Base-by-base conservation (phyloP, 129 eudicot species). In the Cynara cardunculus region DNA sequence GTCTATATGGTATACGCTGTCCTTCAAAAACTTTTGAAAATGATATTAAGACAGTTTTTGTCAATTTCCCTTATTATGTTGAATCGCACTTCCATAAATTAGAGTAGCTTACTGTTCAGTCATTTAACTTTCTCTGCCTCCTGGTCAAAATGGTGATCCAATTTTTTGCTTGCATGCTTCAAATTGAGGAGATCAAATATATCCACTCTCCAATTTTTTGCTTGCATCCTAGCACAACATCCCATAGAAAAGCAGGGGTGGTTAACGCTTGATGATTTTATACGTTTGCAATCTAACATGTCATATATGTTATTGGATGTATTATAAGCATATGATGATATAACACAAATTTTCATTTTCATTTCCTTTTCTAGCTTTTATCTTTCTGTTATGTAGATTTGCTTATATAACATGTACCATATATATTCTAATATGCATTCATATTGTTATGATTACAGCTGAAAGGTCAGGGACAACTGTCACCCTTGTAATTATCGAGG, bases 391-490 rank as follows among this genome's bases (percentile, higher is more conserved):
- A 4, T 24, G 10, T 25, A 35, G 30, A 35, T 22, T 22, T 25
- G 9, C 25, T 74, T 21, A 27, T 73, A 26, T 64, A 22, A 73
- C 39, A 67, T 65, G 66, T 62, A 27, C 30, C 7, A 34, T 41
- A 74, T 66, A 25, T 67, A 7, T 65, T 27, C 37, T 81, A 31
- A 74, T 28, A 64, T 35, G 44, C 69, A 74, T 78, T 76, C 56
- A 26, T 76, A 31, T 80, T 83, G 27, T 79, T 66, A 27, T 68
- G 76, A 71, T 84, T 14, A 31, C 93, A 95, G 99, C 89, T 16
- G 90, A 92, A 88, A 87, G 89, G 72, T 95, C 97, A 11, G 99
- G 99, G 85, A 95, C 99, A 31, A 95, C 99, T 25, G 99, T 95
- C 72, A 95, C 99, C 27, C 91, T 95, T 83, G 97, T 85, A 68